Evolutionary conservation across 2,329 filamentous ascomycete species (phyloP).

Genomic region (Colletotrichum salicis): DNA sequence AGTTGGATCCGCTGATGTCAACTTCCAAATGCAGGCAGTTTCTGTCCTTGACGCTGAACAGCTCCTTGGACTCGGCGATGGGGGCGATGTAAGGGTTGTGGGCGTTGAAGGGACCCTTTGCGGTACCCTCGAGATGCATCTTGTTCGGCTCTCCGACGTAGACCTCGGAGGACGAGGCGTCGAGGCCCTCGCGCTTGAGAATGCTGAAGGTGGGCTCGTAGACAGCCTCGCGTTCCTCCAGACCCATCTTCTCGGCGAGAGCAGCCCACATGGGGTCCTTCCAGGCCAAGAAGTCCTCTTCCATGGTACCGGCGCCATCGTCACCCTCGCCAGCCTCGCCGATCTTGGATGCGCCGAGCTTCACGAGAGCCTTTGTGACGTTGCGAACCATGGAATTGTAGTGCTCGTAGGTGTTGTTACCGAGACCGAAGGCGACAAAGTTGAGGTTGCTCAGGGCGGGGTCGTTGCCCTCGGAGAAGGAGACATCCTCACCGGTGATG

Average conservation of each 20-base stretch:
- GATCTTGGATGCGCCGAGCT: constrained; percentile 85
- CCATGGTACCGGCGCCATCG: constrained; percentile 98
- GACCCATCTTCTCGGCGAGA: constrained; percentile 81
- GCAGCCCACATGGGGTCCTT: constrained; percentile 99
- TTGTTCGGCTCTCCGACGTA: constrained; percentile 97
- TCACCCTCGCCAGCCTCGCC: constrained; percentile 94
- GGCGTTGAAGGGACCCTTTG: constrained; percentile 92
- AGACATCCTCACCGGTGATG: constrained; percentile 81
- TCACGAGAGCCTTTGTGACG: constrained; percentile 82
- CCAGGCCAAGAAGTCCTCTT: constrained; percentile 98
- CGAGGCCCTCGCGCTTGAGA: constrained; percentile 78
- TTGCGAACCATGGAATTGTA: constrained; percentile 99
- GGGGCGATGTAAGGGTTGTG: constrained; percentile 98
- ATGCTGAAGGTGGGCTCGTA: constrained; percentile 95
- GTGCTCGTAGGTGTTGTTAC: constrained; percentile 99
- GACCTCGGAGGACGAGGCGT: constrained; percentile 80
- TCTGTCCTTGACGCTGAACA: constrained; percentile 88
- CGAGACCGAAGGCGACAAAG: constrained; percentile 94
- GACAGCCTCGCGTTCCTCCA: constrained; percentile 94
- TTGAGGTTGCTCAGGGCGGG: constrained; percentile 84
- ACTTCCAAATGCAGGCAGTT: constrained; percentile 98
- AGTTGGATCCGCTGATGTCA: constrained; percentile 87
- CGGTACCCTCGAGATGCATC: constrained; percentile 86
- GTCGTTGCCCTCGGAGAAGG: constrained; percentile 81
- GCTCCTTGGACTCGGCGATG: constrained; percentile 87